Evolutionary conservation across 2,329 filamentous ascomycete genomes (phyloP).

Genomic region (Ceratocystis destructans): DNA sequence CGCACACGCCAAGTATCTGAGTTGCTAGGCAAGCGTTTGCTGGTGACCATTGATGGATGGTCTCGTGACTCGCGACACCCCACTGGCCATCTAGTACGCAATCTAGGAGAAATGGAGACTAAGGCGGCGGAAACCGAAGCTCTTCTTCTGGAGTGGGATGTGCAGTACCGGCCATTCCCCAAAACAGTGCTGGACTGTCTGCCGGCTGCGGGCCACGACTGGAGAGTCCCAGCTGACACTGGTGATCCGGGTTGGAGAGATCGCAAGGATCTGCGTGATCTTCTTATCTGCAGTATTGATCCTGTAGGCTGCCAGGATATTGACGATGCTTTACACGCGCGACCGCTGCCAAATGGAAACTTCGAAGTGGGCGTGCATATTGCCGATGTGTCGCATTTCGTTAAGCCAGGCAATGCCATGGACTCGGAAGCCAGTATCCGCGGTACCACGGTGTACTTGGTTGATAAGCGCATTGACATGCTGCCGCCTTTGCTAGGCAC

Average conservation of each 20-base stretch:
- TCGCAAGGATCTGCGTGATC: slow-evolving; percentile 66
- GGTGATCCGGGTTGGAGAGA: slow-evolving; percentile 80
- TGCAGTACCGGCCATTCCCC: slow-evolving; percentile 93
- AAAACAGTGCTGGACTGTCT: slow-evolving; percentile 91
- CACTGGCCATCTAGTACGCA: slow-evolving; percentile 83
- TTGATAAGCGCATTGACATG: slow-evolving; percentile 99
- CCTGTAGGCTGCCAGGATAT: slow-evolving; percentile 95
- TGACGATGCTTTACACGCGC: slow-evolving; percentile 87
- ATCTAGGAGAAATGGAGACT: slow-evolving; percentile 82
- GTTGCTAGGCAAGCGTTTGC: slow-evolving; percentile 75
- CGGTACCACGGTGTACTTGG: slow-evolving; percentile 91
- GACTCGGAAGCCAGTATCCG: slow-evolving; percentile 86
- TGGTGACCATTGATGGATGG: slow-evolving; percentile 93
- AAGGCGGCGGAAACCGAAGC: slow-evolving; percentile 98
- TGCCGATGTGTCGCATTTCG: slow-evolving; percentile 97
- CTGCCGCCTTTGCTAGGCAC: slow-evolving; percentile 91
- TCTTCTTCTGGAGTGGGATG: slow-evolving; percentile 84
- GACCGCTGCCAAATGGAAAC: slow-evolving; percentile 76
- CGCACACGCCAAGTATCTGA: slow-evolving; percentile 82
- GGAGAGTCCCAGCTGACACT: slow-evolving; percentile 70
- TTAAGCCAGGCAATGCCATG: slow-evolving; percentile 95
- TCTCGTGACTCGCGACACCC: slow-evolving; percentile 87
- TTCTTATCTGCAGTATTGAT: slow-evolving; percentile 94
- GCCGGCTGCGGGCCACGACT: slow-evolving; percentile 80
- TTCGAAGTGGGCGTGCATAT: slow-evolving; percentile 96